Conservation (phyloP, 208 protist species). For the Borovskyia barvae region DNA sequence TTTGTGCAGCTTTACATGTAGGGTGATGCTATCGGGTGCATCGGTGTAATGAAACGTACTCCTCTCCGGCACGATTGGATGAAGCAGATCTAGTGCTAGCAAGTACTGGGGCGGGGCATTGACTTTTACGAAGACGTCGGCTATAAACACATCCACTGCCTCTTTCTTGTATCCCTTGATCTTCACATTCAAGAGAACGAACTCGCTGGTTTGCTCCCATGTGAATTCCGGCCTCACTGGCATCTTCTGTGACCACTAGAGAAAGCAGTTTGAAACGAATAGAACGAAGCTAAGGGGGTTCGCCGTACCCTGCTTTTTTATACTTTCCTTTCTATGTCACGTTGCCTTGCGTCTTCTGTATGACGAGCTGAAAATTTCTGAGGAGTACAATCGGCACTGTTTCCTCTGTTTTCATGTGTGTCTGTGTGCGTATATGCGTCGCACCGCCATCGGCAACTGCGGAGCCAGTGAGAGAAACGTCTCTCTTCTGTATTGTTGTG, state of each 20-base stretch:
- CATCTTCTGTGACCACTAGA: slow-evolving; percentile 48
- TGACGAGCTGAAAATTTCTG: background rate
- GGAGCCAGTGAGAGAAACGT: too few species aligned
- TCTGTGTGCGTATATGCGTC: background rate
- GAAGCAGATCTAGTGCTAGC: slow-evolving; percentile 81
- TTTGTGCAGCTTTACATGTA: slow-evolving; percentile 77
- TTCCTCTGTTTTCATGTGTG: background rate
- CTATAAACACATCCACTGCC: slow-evolving; percentile 83
- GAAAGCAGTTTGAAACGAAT: background rate
- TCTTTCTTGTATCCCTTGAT: slow-evolving; percentile 84
- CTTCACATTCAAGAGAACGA: slow-evolving; percentile 64
- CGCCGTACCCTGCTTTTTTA: too few species aligned
- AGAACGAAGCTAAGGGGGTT: too few species aligned
- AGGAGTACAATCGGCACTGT: too few species aligned
- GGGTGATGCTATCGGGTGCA: slow-evolving; percentile 17
- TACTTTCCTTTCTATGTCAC: background rate
- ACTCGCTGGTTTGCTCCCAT: slow-evolving; percentile 85
- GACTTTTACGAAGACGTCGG: slow-evolving; percentile 81
- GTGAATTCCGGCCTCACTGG: slow-evolving; percentile 80
- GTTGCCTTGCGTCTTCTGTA: background rate
- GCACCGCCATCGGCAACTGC: background rate
- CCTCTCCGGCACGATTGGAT: slow-evolving; percentile 53
- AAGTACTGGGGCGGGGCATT: slow-evolving; percentile 86
- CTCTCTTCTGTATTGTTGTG: too few species aligned
- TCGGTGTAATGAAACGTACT: slow-evolving; percentile 53